Percentiles rank a stretch among this genome's conserved stretches.
These are phyloP conservation scores for Podaxis pistillaris DNA, from an alignment of 768 basidiomycete species.

Conservation along the genomic window DNA sequence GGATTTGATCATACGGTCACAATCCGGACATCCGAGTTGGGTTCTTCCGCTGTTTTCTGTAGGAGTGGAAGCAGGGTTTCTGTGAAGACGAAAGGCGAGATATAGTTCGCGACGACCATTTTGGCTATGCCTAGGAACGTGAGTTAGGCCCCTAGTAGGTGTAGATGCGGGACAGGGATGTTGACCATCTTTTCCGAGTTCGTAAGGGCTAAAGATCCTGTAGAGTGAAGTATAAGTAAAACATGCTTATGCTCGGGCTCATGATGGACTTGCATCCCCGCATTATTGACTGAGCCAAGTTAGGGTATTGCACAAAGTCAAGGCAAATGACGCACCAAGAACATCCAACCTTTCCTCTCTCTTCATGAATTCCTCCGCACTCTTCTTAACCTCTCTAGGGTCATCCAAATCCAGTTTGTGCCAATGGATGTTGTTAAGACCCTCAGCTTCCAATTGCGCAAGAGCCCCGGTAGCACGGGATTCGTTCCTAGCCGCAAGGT, in stretches of 20 bases:
- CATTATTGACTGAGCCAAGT: conserved; percentile 49
- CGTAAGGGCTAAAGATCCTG: neutral
- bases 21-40: conserved; percentile 21
- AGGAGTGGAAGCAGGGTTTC: conserved; percentile 25
- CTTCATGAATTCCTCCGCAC: conserved; percentile 46
- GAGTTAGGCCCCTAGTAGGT: conserved; percentile 20
- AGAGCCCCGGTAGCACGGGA: conserved; percentile 46
- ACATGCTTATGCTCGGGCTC: neutral
- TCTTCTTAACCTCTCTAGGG: conserved; percentile 39
- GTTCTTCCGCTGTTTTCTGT: conserved; percentile 20
- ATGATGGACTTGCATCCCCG: conserved; percentile 36
- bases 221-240: neutral
- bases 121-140: conserved; percentile 10
- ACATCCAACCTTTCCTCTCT: conserved; percentile 55
- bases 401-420: conserved; percentile 51
- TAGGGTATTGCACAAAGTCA: neutral
- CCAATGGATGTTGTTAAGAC: conserved; percentile 45
- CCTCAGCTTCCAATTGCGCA: conserved; percentile 31
- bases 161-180: neutral
- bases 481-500: conserved; percentile 51
- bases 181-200: neutral
- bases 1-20: conserved; percentile 19
- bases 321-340: conserved; percentile 33
- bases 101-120: conserved; percentile 16
- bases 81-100: conserved; percentile 25